These are phyloP conservation scores for Fagopyrum tataricum DNA, from an alignment of 148 eudicot genomes.

Conservation along the genomic window DNA sequence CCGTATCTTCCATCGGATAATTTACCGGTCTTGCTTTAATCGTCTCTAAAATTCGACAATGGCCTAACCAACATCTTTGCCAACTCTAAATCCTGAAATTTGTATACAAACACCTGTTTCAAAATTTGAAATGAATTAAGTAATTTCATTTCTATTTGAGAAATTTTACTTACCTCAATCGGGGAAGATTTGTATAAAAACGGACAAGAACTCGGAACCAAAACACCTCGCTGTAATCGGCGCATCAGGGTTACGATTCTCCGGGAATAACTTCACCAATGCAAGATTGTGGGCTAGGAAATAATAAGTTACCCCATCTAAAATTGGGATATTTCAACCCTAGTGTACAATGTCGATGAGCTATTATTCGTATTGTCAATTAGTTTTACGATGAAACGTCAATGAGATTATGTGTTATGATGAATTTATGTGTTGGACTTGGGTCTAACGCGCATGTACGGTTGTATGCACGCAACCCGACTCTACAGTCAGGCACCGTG, in stretches of 20 bases:
- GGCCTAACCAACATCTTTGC: constrained; percentile 30
- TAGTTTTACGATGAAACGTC: too few relatives aligned
- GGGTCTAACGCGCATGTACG: too few relatives aligned
- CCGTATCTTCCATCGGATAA: constrained; percentile 35
- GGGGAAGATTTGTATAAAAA: constrained; percentile 31
- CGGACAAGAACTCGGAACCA: constrained; percentile 21
- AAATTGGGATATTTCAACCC: too few relatives aligned
- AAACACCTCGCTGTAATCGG: constrained; percentile 22
- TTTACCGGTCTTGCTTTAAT: constrained; percentile 20
- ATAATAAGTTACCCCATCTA: too few relatives aligned
- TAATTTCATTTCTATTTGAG: not conserved
- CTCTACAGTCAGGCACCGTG: too few relatives aligned
- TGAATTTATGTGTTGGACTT: too few relatives aligned
- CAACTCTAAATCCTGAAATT: constrained; percentile 31
- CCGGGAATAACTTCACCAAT: not conserved
- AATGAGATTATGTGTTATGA: too few relatives aligned
- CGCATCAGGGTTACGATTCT: constrained; percentile 16
- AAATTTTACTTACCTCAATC: constrained; percentile 19
- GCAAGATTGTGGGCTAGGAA: not conserved
- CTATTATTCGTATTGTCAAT: too few relatives aligned
- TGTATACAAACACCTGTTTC: not conserved
- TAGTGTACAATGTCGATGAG: too few relatives aligned
- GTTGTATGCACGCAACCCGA: too few relatives aligned
- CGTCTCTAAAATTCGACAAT: constrained; percentile 27
- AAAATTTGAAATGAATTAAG: not conserved